A percentile compares a stretch with the other conserved stretches of the same genome.
phyloP scores from a whole-genome alignment of 176 grass and related monocot genomes.

The Urochloa ruziziensis region DNA sequence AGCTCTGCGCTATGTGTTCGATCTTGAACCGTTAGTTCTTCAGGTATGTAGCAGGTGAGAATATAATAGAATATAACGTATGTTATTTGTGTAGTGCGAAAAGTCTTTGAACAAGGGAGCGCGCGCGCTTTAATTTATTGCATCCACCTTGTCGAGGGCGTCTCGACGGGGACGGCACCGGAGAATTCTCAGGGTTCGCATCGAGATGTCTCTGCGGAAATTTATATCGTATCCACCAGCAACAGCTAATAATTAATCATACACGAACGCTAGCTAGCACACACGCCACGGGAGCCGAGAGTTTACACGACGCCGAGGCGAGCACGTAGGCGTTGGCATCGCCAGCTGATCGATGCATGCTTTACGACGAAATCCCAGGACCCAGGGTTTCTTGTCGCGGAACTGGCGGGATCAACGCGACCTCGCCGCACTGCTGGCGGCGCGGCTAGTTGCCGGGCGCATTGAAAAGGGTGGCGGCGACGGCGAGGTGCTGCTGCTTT shows the following conservation, averaged over 20 bases:
- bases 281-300: neutral
- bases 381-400: neutral
- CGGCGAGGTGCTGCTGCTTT: neutral
- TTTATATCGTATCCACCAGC: neutral
- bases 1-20: neutral
- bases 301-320: neutral
- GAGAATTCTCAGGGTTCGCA: neutral
- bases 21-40: neutral
- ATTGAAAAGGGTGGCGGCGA: neutral
- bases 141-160: neutral
- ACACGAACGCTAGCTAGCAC: neutral
- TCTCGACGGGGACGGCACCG: neutral
- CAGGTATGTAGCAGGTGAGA: neutral
- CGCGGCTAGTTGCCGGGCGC: neutral
- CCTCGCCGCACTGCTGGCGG: neutral
- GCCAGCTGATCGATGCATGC: neutral
- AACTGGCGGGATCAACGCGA: neutral
- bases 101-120: neutral
- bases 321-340: neutral
- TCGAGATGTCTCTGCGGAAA: neutral
- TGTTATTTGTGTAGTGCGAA: neutral
- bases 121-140: constrained; percentile 7
- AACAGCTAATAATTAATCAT: neutral
- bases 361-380: neutral
- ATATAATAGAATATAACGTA: too few relatives aligned